These are phyloP conservation scores for Exophiala sideris DNA, from an alignment of 2,329 filamentous ascomycete species.

Conservation along the genomic window DNA sequence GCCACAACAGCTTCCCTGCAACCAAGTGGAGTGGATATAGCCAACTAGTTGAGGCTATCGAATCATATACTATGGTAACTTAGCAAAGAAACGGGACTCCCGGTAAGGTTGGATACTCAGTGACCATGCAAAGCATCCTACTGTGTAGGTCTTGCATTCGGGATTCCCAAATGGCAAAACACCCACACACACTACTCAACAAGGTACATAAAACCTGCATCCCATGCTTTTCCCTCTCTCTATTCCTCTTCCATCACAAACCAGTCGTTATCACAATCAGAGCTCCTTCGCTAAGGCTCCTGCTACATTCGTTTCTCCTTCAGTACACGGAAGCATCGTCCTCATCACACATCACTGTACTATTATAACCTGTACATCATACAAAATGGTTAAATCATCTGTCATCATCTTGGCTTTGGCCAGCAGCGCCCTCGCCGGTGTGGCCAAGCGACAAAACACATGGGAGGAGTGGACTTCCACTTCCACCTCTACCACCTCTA, in stretches of 20 bases:
- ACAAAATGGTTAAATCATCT: constrained; percentile 28
- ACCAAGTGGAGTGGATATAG: no score
- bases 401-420: constrained; percentile 29
- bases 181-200: not conserved
- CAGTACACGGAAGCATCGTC: constrained; percentile 7
- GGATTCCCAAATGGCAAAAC: no score
- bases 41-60: no score
- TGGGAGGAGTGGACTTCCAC: constrained; percentile 27
- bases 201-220: constrained; percentile 14
- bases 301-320: constrained; percentile 30
- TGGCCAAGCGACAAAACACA: constrained; percentile 19
- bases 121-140: no score
- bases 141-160: not conserved
- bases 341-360: not conserved
- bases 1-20: no score
- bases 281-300: constrained; percentile 50
- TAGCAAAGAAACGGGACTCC: no score
- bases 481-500: constrained; percentile 27
- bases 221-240: constrained; percentile 2
- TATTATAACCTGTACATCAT: constrained; percentile 1
- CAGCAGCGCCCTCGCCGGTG: constrained; percentile 25
- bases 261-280: constrained; percentile 28
- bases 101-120: no score
- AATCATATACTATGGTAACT: no score
- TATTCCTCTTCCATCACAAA: constrained; percentile 11